A percentile compares a stretch with the other conserved stretches of the same genome.
Evolutionary conservation across 192 early-diverging fungal species (phyloP).

Genomic region (Podila epicladia): DNA sequence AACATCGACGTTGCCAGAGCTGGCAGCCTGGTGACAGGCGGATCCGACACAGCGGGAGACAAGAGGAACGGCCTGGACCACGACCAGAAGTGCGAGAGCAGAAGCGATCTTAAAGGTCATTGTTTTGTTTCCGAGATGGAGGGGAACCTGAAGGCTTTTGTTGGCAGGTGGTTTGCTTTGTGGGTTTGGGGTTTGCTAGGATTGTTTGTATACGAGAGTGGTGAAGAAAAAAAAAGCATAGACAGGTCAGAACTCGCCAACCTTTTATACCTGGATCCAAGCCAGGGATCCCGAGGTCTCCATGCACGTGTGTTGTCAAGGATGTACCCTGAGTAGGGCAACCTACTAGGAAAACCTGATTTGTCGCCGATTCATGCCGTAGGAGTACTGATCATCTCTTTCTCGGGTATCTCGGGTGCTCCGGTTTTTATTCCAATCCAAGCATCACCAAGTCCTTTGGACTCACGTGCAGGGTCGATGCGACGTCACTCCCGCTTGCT

Average conservation of each 20-base stretch:
- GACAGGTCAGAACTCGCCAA: not conserved
- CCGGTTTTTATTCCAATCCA: too few species aligned
- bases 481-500: not conserved
- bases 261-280: not conserved
- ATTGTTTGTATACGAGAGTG: not conserved
- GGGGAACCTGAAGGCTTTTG: not conserved
- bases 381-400: too few species aligned
- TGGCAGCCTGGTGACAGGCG: conserved; percentile 19
- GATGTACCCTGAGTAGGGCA: too few species aligned
- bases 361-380: too few species aligned
- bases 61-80: conserved; percentile 24
- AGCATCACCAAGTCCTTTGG: not conserved
- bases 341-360: too few species aligned
- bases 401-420: too few species aligned
- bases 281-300: not conserved
- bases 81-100: conserved; percentile 11
- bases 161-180: not conserved
- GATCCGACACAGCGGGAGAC: conserved; percentile 9
- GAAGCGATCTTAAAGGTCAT: conserved; percentile 18
- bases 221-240: not conserved
- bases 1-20: conserved; percentile 22
- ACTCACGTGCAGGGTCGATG: not conserved
- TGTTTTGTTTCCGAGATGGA: not conserved
- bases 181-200: not conserved
- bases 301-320: not conserved